Base-by-base conservation (phyloP, 345 rosid species). In the Garcia nutans region DNA sequence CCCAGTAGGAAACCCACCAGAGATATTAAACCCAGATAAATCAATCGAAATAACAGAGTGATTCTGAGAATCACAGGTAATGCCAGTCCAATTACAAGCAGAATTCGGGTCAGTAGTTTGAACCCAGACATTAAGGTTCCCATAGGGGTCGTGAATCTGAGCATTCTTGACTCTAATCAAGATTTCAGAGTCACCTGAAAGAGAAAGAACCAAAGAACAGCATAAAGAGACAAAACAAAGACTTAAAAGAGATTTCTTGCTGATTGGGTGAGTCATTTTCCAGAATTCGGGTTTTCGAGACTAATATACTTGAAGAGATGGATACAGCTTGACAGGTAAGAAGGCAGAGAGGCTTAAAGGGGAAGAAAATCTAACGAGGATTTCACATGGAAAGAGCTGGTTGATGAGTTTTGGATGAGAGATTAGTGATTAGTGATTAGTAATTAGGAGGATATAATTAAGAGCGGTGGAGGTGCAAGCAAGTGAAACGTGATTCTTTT, bases 41-140 rank as follows among this genome's bases (percentile, higher is more conserved):
- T 93, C 86, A 44, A 92, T 76, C 3, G 88, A 72, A 10, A 86
- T 65, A 65, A 93, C 92, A 10, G 86, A 28, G 12, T 62, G 55
- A 65, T 79, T 87, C 0, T 16, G 79, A 62, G 63, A 0, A 15
- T 84, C 84, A 76, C 96, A 93, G 55, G 80, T 65, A 47, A 91
- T 74, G 76, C 96, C 97, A 2, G 89, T 83, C 94, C 96, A 93
- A 49, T 88, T 84, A 79, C 97, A 93, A 0, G 50, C 50, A 47
- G 90, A 88, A 63, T 55, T 83, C 17, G 26, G 84, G 42, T 65
- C 81, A 60, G 78, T 26, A 52, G 49, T 72, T 24, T 76, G 33
- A 74, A 79, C 84, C 97, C 97, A 93, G 78, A 85, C 84, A 37
- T 44, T 42, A 37, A 93, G 85, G 5, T 71, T 79, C 8, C 83